Conservation (phyloP, 2,329 filamentous ascomycete genomes). For the Diplodia seriata region DNA sequence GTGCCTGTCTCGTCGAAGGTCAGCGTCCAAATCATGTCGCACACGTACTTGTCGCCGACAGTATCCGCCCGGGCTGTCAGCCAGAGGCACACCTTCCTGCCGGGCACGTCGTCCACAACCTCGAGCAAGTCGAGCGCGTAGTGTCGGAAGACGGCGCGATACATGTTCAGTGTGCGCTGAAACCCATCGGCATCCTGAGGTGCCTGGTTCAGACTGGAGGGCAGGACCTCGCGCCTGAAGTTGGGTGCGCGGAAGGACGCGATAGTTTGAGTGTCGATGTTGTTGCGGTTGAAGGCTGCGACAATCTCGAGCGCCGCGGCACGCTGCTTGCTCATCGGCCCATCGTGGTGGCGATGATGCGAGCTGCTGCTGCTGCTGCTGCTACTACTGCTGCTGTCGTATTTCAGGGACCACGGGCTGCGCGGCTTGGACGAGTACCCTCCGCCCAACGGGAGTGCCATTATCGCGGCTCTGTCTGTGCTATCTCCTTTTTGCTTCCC, state of each 20-base stretch:
- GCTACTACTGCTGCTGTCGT: not conserved
- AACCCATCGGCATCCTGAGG: constrained; percentile 16
- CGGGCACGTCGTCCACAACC: constrained; percentile 18
- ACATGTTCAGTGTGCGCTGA: constrained; percentile 24
- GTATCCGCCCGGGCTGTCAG: constrained; percentile 16
- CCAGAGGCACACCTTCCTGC: constrained; percentile 26
- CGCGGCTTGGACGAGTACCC: constrained; percentile 2
- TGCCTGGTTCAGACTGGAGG: not conserved
- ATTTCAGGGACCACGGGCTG: constrained; percentile 13
- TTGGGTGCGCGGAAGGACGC: not conserved
- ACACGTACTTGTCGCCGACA: constrained; percentile 14
- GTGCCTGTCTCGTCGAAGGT: constrained; percentile 19
- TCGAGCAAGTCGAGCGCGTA: constrained; percentile 15
- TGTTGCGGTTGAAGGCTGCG: constrained; percentile 31
- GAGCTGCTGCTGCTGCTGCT: constrained; percentile 4
- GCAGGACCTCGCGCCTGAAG: constrained; percentile 25
- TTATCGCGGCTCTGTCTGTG: not conserved
- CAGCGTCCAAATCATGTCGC: constrained; percentile 23
- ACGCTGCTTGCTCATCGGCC: constrained; percentile 14
- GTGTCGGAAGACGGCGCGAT: constrained; percentile 20
- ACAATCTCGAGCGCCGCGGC: constrained; percentile 19
- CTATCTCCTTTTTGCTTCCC: not conserved
- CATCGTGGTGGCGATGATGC: not conserved
- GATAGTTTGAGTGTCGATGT: constrained; percentile 25
- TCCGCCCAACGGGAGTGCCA: not conserved